Evolutionary conservation across 2,329 filamentous ascomycete genomes (phyloP).

Genomic region (Furcasterigmium furcatum): DNA sequence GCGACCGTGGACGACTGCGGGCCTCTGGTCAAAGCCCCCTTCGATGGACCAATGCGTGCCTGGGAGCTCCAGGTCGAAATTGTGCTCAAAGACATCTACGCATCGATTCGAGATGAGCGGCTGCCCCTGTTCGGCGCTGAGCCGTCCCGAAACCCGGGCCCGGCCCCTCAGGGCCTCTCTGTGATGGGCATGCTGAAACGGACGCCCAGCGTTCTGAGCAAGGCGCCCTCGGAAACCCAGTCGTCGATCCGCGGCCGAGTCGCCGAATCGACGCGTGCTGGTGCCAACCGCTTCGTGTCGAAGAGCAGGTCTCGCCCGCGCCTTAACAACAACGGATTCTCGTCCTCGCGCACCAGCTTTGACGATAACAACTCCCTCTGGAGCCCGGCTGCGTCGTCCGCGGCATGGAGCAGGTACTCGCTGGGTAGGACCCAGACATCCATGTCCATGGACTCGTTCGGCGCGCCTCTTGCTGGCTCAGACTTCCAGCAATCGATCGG

Average conservation of each 20-base stretch:
- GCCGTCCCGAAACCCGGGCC: slow-evolving; percentile 34
- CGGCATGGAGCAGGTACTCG: slow-evolving; percentile 93
- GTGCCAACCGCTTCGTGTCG: slow-evolving; percentile 68
- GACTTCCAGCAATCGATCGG: slow-evolving; percentile 97
- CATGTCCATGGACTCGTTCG: slow-evolving; percentile 88
- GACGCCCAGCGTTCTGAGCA: slow-evolving; percentile 87
- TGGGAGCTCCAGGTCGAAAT: slow-evolving; percentile 90
- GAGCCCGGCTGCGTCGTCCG: slow-evolving; percentile 83
- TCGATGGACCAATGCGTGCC: slow-evolving; percentile 68
- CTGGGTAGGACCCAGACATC: slow-evolving; percentile 87
- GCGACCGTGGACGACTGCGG: slow-evolving; percentile 57
- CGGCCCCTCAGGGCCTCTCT: slow-evolving; percentile 60
- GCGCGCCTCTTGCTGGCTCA: slow-evolving; percentile 68
- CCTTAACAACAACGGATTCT: slow-evolving; percentile 73
- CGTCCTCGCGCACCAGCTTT: slow-evolving; percentile 89
- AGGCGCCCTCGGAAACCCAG: slow-evolving; percentile 80
- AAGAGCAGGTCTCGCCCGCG: slow-evolving; percentile 82
- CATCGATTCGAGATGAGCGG: slow-evolving; percentile 81
- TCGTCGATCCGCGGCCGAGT: slow-evolving; percentile 68
- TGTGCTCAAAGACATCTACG: slow-evolving; percentile 90
- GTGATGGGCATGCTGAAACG: slow-evolving; percentile 77
- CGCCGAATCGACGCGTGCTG: slow-evolving; percentile 50
- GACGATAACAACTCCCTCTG: slow-evolving; percentile 88
- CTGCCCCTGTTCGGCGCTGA: slow-evolving; percentile 79
- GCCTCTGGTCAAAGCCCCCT: slow-evolving; percentile 73